Conservation (phyloP, 78 protist genomes). For the Acrasis kona region DNA sequence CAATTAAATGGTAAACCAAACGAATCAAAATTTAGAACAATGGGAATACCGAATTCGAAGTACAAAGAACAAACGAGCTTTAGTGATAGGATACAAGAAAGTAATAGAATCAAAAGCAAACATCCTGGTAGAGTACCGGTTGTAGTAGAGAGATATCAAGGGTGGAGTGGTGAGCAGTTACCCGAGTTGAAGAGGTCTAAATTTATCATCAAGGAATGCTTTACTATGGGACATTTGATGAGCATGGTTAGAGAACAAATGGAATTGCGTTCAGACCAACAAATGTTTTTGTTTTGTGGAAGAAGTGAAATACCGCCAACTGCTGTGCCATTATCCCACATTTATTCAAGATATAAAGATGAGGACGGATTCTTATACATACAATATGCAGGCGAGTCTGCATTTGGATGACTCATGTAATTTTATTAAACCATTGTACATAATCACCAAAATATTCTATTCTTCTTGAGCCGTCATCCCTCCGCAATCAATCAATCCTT, state of each 20-base stretch:
- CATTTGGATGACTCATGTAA: background rate
- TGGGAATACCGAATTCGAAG: background rate
- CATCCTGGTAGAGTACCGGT: background rate
- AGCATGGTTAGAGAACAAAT: background rate
- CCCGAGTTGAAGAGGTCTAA: background rate
- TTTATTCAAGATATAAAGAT: background rate
- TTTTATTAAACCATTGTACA: no score
- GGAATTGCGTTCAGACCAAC: background rate
- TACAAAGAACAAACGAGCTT: background rate
- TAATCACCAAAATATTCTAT: no score
- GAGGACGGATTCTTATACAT: background rate
- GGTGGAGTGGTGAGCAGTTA: background rate
- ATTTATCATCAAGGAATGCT: background rate
- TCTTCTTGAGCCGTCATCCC: no score
- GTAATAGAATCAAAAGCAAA: background rate
- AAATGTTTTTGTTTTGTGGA: background rate
- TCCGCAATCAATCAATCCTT: no score
- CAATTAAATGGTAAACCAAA: no score
- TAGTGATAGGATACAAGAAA: background rate
- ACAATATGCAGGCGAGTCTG: background rate
- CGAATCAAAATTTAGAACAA: no score
- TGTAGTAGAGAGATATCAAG: background rate
- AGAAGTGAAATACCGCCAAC: background rate
- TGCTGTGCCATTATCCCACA: background rate
- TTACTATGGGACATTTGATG: background rate